Conservation (phyloP, 2,329 filamentous ascomycete genomes). For the Hymenoscyphus repandus region DNA sequence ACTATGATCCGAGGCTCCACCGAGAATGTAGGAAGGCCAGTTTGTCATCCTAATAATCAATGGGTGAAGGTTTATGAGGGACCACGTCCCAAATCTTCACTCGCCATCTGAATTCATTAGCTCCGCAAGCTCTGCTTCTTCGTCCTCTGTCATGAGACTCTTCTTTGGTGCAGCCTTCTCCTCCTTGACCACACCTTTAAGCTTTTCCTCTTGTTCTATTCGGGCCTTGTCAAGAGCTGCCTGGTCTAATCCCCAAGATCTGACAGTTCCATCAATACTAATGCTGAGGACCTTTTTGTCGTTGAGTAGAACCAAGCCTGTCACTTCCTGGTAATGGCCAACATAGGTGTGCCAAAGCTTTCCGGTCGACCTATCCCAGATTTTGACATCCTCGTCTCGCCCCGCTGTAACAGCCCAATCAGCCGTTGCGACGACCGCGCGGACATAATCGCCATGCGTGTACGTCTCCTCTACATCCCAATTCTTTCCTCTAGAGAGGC, state of each 20-base stretch:
- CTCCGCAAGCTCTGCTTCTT: slow-evolving; percentile 88
- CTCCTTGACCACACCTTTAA: slow-evolving; percentile 38
- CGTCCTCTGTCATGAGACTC: slow-evolving; percentile 71
- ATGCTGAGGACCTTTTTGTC: slow-evolving; percentile 65
- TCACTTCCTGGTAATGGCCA: slow-evolving; percentile 93
- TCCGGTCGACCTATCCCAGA: slow-evolving; percentile 76
- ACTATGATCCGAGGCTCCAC: too few relatives aligned
- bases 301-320: slow-evolving; percentile 63
- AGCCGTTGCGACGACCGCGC: slow-evolving; percentile 70
- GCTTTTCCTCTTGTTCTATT: slow-evolving; percentile 43
- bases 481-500: slow-evolving; percentile 60
- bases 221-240: slow-evolving; percentile 52
- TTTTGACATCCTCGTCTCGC: slow-evolving; percentile 82
- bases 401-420: slow-evolving; percentile 83
- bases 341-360: slow-evolving; percentile 68
- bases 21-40: too few relatives aligned
- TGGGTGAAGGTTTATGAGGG: neutral
- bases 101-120: slow-evolving; percentile 73
- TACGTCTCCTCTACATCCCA: slow-evolving; percentile 71
- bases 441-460: slow-evolving; percentile 83
- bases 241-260: slow-evolving; percentile 72
- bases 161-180: slow-evolving; percentile 41
- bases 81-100: slow-evolving; percentile 21
- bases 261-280: slow-evolving; percentile 83
- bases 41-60: neutral